Base-by-base conservation (phyloP, 768 basidiomycete genomes). In the Mycena maculata region DNA sequence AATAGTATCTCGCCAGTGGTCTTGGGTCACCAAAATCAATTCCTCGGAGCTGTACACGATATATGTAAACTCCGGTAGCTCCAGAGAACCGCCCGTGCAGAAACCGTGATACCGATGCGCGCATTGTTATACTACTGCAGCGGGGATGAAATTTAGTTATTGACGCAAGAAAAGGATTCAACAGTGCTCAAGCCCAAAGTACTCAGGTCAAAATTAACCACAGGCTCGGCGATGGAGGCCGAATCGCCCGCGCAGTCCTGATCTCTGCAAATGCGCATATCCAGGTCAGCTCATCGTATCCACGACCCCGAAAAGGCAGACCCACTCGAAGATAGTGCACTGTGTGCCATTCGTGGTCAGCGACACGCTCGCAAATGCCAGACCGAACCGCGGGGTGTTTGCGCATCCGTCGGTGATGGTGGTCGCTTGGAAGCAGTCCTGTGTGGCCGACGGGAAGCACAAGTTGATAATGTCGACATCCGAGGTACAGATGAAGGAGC, bases 321-420 rank as follows among this genome's bases (percentile, higher is more conserved):
- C 65, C 13, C 15, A 66, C 65, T 66, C 31, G 53, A 31, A 66
- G 22, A 66, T 20, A 6, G 48, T 33, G 59, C 65, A 66, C n/a
- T 55, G 45, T 20, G 52, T 60, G 8, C 65, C 65, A 6, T 41
- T 12, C 10, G 63, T 52, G 2, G 59, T 66, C 49, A 55, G 25
- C 8, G 42, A 60, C 23, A 23, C 36, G 6, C 18, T 55, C 20
- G 6, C 44, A 36, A 66, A 66, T 36, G 58, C 4, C 41, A 20
- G 23, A 48, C 56, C 53, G 59, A 66, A 56, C 16, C 25, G 50
- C 4, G 44, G 65, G 1, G 38, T 16, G 12, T 55, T 41, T 7
- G 65, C 4, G 25, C 65, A 66, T 33, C 65, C 65, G 48, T 25
- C 28, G 3, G 65, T 66, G 52, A 47, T 13, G 23, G 65, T 66